Conservation (phyloP, 306 rosid species). For the Morella rubra region DNA sequence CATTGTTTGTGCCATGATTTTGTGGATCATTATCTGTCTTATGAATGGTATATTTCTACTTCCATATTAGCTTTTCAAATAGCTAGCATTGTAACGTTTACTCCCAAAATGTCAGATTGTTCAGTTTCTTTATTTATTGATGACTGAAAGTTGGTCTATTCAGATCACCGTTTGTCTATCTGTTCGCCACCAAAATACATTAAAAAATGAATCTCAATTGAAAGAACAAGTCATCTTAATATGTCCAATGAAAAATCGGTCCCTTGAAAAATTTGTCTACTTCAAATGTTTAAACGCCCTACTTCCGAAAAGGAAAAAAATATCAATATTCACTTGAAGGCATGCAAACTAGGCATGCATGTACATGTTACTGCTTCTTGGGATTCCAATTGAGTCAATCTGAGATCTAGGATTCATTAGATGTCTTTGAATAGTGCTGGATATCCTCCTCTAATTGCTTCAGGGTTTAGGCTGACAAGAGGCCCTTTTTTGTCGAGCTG, state of each 20-base stretch:
- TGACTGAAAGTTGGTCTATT: neutral
- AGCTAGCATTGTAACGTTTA: neutral
- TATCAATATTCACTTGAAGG: too few relatives aligned
- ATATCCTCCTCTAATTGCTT: neutral
- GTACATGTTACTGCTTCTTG: neutral
- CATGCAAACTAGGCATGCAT: neutral
- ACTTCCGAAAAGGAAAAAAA: too few relatives aligned
- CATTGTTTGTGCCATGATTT: constrained; percentile 78
- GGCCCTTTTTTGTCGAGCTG: neutral
- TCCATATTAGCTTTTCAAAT: neutral
- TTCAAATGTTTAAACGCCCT: neutral
- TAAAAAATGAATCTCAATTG: neutral
- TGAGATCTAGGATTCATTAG: neutral
- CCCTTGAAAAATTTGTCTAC: neutral
- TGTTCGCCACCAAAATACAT: neutral
- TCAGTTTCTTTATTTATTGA: neutral
- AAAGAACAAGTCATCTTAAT: neutral
- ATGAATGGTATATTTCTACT: constrained; percentile 59
- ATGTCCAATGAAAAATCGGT: neutral
- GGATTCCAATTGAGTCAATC: neutral
- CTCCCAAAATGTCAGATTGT: neutral
- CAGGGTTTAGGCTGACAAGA: neutral
- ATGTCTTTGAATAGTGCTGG: neutral
- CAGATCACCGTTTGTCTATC: neutral
- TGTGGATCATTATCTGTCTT: constrained; percentile 80